Evolutionary conservation across 768 basidiomycete genomes (phyloP).

Genomic region (Gloeostereum incarnatum): DNA sequence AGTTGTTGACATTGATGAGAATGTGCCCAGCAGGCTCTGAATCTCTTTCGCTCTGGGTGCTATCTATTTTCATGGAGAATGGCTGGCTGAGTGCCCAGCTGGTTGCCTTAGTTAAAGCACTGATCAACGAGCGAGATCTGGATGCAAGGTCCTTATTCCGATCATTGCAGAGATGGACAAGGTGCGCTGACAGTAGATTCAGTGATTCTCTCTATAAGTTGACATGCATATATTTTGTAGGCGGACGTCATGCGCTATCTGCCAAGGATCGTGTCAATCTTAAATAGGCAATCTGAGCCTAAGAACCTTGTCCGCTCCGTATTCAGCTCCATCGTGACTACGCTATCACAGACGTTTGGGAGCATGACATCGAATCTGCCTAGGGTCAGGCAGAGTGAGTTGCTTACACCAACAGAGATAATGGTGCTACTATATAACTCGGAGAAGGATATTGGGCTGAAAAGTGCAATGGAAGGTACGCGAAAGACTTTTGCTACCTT

Average conservation of each 20-base stretch:
- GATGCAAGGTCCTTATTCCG: slow-evolving; percentile 90
- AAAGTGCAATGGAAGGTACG: slow-evolving; percentile 89
- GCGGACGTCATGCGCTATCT: slow-evolving; percentile 84
- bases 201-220: not conserved
- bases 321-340: slow-evolving; percentile 81
- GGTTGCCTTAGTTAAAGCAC: slow-evolving; percentile 80
- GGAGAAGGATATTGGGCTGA: slow-evolving; percentile 89
- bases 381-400: slow-evolving; percentile 75
- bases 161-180: slow-evolving; percentile 98
- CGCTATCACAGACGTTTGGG: slow-evolving; percentile 77
- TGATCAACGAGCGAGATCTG: slow-evolving; percentile 80
- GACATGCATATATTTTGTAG: slow-evolving; percentile 36
- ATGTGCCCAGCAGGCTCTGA: slow-evolving; percentile 83
- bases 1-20: slow-evolving; percentile 82
- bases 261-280: slow-evolving; percentile 84
- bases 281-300: slow-evolving; percentile 75
- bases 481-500: no score
- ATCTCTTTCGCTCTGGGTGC: slow-evolving; percentile 78
- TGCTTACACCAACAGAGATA: slow-evolving; percentile 88
- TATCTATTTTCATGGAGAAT: slow-evolving; percentile 85
- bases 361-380: slow-evolving; percentile 83
- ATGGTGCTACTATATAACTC: slow-evolving; percentile 89
- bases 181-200: slow-evolving; percentile 38
- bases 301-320: slow-evolving; percentile 87
- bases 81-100: slow-evolving; percentile 72